Evolutionary conservation across 2,329 filamentous ascomycete species (phyloP), one percentile per base, ranked within the genome.

Genomic region (Exophiala sp.): DNA sequence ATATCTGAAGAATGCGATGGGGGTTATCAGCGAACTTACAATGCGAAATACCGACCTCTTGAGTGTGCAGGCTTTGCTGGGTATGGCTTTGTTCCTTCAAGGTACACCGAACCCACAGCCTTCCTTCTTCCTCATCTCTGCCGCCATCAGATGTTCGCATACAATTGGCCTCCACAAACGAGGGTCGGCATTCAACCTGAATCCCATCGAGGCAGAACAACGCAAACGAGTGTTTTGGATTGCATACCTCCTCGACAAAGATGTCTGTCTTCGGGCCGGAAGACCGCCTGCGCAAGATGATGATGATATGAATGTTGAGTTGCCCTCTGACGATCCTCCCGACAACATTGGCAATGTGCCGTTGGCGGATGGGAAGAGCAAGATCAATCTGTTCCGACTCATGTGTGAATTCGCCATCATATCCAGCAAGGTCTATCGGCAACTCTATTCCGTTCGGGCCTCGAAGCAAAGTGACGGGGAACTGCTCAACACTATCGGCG

Each of bases 61-160:
- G 32, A 96, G 90, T 62, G 90, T 98, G 2, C 93, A 98, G 68
- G 93, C 90, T 11, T 74, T 98, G 40, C 73, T 97, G 21, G 93
- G 90, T 52, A 95, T 97, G 85, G 79, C 89, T 2, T 74, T 96
- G 13, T 98, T 97, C 70, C 78, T 98, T 69, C 88, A 96, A 66
- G 93, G 93, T 56, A 97, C 93, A 0, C 91, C 93, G 0, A 98
- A 97, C 62, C 93, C 91, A 0, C 93, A 98, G 61, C 91, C 93
- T 1, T 86, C 88, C 1, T 96, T 94, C 65, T 84, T 95, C 62
- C 78, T 97, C 43, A 84, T 97, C 23, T 87, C 91, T 3, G 87
- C 90, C 10, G 93, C 93, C 2, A 91, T 97, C 58, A 79, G 93
- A 45, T 75, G 95, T 16, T 86, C 91, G 1, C 91, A 97, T 66